Conservation (phyloP, 768 basidiomycete genomes). For the Kwoniella heveanensis region DNA sequence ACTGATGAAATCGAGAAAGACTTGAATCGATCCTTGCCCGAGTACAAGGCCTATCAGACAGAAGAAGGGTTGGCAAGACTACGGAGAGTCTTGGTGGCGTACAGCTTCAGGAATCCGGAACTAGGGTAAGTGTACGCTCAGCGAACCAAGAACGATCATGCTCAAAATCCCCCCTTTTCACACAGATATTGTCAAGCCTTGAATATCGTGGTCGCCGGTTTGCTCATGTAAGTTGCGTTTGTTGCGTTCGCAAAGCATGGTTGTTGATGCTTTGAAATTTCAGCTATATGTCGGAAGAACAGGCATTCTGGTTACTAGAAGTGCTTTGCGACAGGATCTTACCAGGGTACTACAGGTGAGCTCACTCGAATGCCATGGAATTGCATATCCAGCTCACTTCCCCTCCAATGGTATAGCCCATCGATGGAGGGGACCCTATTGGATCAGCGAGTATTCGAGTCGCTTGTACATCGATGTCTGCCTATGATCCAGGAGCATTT, state of each 20-base stretch:
- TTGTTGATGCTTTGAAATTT: not conserved
- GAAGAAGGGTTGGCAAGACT: conserved; percentile 82
- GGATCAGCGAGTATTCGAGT: conserved; percentile 97
- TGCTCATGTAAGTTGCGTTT: conserved; percentile 50
- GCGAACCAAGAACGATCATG: not conserved
- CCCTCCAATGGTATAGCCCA: conserved; percentile 61
- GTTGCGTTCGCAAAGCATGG: not conserved
- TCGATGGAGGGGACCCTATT: conserved; percentile 98
- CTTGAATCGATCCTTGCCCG: conserved; percentile 89
- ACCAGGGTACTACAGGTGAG: conserved; percentile 95
- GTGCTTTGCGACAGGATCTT: conserved; percentile 91
- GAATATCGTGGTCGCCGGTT: conserved; percentile 86
- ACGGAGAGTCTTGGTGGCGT: conserved; percentile 88
- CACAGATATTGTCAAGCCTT: conserved; percentile 97
- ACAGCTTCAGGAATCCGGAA: conserved; percentile 86
- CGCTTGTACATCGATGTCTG: conserved; percentile 81
- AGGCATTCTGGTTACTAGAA: conserved; percentile 95
- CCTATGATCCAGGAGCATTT: conserved; percentile 96
- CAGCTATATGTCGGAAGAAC: conserved; percentile 99
- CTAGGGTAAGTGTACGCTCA: conserved; percentile 38
- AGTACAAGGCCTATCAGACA: conserved; percentile 93
- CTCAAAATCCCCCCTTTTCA: not conserved
- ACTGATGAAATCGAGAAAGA: conserved; percentile 99
- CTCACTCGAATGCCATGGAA: conserved; percentile 5
- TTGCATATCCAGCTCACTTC: not conserved